These are phyloP conservation scores for Carpediemonas membranifera DNA, from an alignment of 78 protist species.

Conservation along the genomic window DNA sequence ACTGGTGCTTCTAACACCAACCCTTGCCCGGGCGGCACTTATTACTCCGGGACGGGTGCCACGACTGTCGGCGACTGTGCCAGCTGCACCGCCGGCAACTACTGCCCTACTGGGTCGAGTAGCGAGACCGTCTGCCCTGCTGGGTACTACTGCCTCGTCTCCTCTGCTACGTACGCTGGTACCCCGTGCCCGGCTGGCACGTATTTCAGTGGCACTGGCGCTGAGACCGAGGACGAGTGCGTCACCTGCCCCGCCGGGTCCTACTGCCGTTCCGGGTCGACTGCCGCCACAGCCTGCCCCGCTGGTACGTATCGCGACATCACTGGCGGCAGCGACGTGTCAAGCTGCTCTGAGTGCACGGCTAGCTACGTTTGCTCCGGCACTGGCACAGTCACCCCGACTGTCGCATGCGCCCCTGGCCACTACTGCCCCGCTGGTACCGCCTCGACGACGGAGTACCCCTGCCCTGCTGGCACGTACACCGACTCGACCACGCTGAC, in stretches of 20 bases:
- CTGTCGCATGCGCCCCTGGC: slow-evolving; percentile 19
- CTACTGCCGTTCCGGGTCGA: slow-evolving; percentile 16
- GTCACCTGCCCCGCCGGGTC: slow-evolving; percentile 26
- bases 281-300: slow-evolving; percentile 7
- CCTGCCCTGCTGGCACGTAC: slow-evolving; percentile 32
- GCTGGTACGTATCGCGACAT: not conserved
- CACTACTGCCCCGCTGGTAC: slow-evolving; percentile 43
- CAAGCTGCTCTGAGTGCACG: not conserved
- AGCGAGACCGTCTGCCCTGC: not conserved
- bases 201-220: not conserved
- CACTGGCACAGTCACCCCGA: not conserved
- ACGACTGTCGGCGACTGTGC: not conserved
- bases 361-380: not conserved
- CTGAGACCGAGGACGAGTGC: not conserved
- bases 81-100: slow-evolving; percentile 15
- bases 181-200: slow-evolving; percentile 18
- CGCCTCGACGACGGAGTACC: not conserved
- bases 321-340: no score
- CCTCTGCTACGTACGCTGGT: not conserved
- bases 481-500: not conserved
- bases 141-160: slow-evolving; percentile 36
- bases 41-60: not conserved
- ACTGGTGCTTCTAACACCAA: no score
- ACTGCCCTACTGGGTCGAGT: not conserved
- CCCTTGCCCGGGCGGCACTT: not conserved